A percentile compares a stretch with the other conserved stretches of the same genome.
phyloP scores from a whole-genome alignment of 176 grass and related monocot genomes.

The Avena atlantica region DNA sequence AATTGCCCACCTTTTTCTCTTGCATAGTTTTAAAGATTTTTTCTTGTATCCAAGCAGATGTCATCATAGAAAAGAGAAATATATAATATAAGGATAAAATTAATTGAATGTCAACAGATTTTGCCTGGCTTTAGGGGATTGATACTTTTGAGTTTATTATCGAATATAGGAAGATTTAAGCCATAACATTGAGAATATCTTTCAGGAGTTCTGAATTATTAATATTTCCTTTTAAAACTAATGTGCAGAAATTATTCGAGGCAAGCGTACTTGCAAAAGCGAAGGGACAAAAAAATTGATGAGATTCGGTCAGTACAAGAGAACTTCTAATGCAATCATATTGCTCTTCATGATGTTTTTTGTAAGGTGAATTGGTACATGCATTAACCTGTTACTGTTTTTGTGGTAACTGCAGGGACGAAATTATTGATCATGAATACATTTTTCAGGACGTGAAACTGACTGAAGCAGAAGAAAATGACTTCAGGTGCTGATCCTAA shows the following conservation, averaged over 20 bases:
- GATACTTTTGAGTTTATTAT: not conserved
- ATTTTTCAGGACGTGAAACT: constrained; percentile 85
- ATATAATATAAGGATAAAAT: constrained; percentile 3
- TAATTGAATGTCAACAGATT: not conserved
- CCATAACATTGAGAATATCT: constrained; percentile 13
- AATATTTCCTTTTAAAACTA: constrained; percentile 22
- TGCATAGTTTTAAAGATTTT: constrained; percentile 33
- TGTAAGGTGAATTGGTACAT: constrained; percentile 14
- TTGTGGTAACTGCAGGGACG: constrained; percentile 64
- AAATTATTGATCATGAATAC: constrained; percentile 91
- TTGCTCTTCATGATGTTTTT: constrained; percentile 31
- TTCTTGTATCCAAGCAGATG: constrained; percentile 12
- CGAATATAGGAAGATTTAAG: not conserved
- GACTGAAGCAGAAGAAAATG: constrained; percentile 80
- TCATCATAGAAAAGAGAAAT: not conserved
- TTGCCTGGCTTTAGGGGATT: constrained; percentile 31
- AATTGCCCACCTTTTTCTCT: not conserved
- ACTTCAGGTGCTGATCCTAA: constrained; percentile 61
- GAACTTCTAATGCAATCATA: constrained; percentile 30
- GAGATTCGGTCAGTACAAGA: constrained; percentile 73
- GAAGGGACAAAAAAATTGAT: constrained; percentile 91
- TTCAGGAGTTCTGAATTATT: constrained; percentile 11
- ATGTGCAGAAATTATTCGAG: constrained; percentile 82
- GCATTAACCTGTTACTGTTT: constrained; percentile 34
- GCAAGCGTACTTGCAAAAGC: constrained; percentile 82